Evolutionary conservation across 2,329 filamentous ascomycete species (phyloP).

Genomic region (Torrubiellomyces zombiae): DNA sequence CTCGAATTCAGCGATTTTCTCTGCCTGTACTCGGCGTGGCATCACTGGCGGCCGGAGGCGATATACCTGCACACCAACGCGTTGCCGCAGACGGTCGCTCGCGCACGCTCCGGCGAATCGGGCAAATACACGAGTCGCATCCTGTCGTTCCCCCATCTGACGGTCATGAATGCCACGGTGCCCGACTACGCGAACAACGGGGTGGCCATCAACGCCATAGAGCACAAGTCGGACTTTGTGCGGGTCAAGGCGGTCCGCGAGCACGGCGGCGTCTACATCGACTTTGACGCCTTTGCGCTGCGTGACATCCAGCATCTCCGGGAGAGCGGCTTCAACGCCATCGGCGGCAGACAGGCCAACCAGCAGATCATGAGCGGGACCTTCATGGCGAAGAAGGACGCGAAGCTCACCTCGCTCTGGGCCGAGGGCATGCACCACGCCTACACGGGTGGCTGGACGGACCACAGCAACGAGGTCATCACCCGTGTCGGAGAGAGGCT

Average conservation of each 20-base stretch:
- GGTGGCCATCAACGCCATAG: slow-evolving; percentile 3
- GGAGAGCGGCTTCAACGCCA: slow-evolving; percentile 6
- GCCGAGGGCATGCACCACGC: slow-evolving; percentile 9
- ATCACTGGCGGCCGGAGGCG: slow-evolving; percentile 1
- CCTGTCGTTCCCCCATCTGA: slow-evolving; percentile 8
- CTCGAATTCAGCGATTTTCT: slow-evolving; percentile 3
- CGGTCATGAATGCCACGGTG: slow-evolving; percentile 15
- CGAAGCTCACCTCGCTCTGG: slow-evolving; percentile 7
- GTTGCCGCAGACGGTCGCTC: background rate
- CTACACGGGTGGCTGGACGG: slow-evolving; percentile 13
- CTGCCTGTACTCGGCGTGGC: slow-evolving; percentile 2
- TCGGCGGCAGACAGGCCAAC: slow-evolving; percentile 6
- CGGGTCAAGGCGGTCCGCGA: slow-evolving; percentile 6
- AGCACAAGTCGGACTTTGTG: slow-evolving; percentile 11
- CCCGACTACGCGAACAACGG: slow-evolving; percentile 6
- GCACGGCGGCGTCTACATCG: slow-evolving; percentile 9
- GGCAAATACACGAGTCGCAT: slow-evolving; percentile 11
- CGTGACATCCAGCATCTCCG: slow-evolving; percentile 6
- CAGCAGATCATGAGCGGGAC: slow-evolving; percentile 9
- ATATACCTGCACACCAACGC: slow-evolving; percentile 3
- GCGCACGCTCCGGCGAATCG: slow-evolving; percentile 1
- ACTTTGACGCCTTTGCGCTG: slow-evolving; percentile 8
- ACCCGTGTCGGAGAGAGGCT: slow-evolving; percentile 29
- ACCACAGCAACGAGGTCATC: slow-evolving; percentile 11
- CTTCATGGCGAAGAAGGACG: slow-evolving; percentile 9